These are phyloP conservation scores for Colletotrichum horii DNA, from an alignment of 2,329 filamentous ascomycete species.

Conservation along the genomic window DNA sequence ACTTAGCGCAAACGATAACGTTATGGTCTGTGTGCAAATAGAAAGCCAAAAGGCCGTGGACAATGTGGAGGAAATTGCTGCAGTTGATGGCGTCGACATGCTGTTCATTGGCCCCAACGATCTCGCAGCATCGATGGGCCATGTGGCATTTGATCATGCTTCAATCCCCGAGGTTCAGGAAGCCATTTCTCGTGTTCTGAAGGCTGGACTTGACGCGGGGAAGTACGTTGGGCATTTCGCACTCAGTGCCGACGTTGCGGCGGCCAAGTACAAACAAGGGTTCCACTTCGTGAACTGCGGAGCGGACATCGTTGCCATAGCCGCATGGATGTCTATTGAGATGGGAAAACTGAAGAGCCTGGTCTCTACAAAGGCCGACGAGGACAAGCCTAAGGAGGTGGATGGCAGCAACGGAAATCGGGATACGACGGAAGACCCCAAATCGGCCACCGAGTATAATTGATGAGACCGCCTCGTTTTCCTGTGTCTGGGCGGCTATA, in stretches of 20 bases:
- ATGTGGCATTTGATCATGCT: slow-evolving; percentile 36
- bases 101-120: slow-evolving; percentile 52
- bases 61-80: slow-evolving; percentile 48
- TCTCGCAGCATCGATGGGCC: slow-evolving; percentile 35
- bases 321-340: slow-evolving; percentile 37
- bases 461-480: too few relatives aligned
- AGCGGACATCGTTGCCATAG: slow-evolving; percentile 40
- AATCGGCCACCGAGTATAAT: neutral
- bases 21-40: slow-evolving; percentile 50
- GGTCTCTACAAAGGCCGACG: neutral
- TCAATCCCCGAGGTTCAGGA: slow-evolving; percentile 34
- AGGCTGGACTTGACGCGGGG: slow-evolving; percentile 31
- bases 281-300: slow-evolving; percentile 42
- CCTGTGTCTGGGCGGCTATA: too few relatives aligned
- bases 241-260: slow-evolving; percentile 32
- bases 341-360: slow-evolving; percentile 30
- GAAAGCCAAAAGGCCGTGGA: slow-evolving; percentile 48
- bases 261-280: slow-evolving; percentile 29
- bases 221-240: slow-evolving; percentile 40
- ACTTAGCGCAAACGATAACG: slow-evolving; percentile 52
- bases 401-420: neutral
- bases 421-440: neutral
- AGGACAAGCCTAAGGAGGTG: neutral
- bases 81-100: slow-evolving; percentile 46
- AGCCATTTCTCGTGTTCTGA: slow-evolving; percentile 28